Evolutionary conservation across 108 stramenopile species (phyloP), one percentile per base, ranked within the genome.

Genomic region (Chaetoceros tenuissimus): DNA sequence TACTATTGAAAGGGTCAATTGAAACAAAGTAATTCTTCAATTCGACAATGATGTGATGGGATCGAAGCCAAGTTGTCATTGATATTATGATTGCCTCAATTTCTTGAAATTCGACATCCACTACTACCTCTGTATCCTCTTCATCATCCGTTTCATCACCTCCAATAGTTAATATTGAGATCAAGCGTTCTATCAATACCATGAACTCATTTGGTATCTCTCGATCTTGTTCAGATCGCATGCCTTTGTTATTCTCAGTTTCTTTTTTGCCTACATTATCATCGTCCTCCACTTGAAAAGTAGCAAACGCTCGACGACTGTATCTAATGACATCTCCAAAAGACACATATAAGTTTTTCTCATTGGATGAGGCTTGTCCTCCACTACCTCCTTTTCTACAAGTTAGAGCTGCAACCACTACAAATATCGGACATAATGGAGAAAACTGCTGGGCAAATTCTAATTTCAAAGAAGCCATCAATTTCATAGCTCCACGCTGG

Each of bases 361-460:
- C 22, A 57, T 53, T 19, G 53, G 22, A 43, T 31, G 31, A 63
- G 24, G n/a, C 46, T 46, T 66, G 51, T 60, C 2, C 51, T 62
- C 22, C 67, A 21, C 57, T 64, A 73, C 24, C 25, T 24, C 47
- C 47, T 56, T 19, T 48, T 57, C 30, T 60, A 34, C 17, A 48
- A 48, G 71, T 75, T 53, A 77, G 50, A 46, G 62, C 57, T 27
- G 60, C 60, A 2, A 73, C 66, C 58, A 74, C 69, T 60, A 68
- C 74, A 64, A 17, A 67, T 50, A 69, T 58, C 48, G 46, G 53
- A 51, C 57, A 73, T 55, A 29, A 61, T 21, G 34, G 21, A 18
- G 68, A 63, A 66, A 92, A 92, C 0, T 53, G 28, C 34, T 86
- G 82, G 51, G 84, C 79, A 57, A 92, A 92, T 0, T 75, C 79